Evolutionary conservation across 176 grass and related monocot species (phyloP).

Genomic region (Cenchrus purpureus): DNA sequence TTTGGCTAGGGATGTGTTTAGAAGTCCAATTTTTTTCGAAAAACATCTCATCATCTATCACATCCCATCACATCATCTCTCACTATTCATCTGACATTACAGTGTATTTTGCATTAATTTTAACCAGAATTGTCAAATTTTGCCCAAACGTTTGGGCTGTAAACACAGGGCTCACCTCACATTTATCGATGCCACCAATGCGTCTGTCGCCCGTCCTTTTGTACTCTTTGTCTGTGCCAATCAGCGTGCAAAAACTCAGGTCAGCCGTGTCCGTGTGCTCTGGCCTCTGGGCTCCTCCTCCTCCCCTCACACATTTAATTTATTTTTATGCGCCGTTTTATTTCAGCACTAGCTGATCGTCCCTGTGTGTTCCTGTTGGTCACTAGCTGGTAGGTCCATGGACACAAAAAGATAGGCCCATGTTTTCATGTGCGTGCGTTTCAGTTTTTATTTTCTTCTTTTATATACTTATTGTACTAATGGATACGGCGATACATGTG

Average conservation of each 20-base stretch:
- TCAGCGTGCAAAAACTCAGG: conserved; percentile 10
- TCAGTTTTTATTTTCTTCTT: neutral
- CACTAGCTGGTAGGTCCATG: neutral
- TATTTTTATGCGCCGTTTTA: neutral
- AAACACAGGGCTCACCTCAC: neutral
- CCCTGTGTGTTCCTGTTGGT: neutral
- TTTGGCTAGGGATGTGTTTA: neutral
- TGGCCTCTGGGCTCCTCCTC: neutral
- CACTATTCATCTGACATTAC: too few relatives aligned
- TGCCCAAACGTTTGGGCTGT: too few relatives aligned
- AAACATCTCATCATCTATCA: too few relatives aligned
- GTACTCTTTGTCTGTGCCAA: conserved; percentile 18
- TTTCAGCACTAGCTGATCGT: neutral
- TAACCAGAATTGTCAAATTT: too few relatives aligned
- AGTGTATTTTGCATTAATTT: too few relatives aligned
- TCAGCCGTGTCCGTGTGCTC: neutral
- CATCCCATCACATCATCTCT: too few relatives aligned
- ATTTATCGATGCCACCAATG: neutral
- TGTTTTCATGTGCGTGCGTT: neutral
- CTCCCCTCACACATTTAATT: neutral
- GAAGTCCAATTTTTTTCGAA: too few relatives aligned
- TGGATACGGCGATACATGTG: neutral
- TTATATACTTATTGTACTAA: too few relatives aligned
- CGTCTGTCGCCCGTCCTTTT: conserved; percentile 21
- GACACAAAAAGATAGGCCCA: neutral